Base-by-base conservation (phyloP, 139 green algal genomes). In the Picochlorum sp. region DNA sequence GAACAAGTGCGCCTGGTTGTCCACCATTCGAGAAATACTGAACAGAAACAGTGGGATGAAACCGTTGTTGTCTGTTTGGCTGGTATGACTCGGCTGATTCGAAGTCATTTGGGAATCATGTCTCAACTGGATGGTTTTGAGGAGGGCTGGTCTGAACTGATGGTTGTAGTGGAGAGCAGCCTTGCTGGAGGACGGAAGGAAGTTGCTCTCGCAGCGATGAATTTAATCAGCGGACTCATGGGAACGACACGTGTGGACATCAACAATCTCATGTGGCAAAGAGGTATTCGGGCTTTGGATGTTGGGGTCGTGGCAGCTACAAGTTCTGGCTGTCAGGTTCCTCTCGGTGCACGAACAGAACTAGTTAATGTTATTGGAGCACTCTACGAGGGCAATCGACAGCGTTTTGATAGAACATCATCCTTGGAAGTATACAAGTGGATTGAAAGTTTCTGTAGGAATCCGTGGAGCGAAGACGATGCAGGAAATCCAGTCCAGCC, bases 31-130 rank as follows among this genome's bases (percentile, higher is more conserved):
- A 83, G 89, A 67, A 97, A 97, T 79, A 90, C 83, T 38, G 87
- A 88, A 73, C 85, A 94, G 69, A 97, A 97, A 81, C 89, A 92
- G 77, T 97, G 90, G 90, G 91, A 94, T 37, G 90, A 96, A 69
- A 96, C 89, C 14, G 82, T 96, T 34, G 88, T 95, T 50, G 72
- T 97, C 28, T 77, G 78, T 5, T 71, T 97, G 23, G 77, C 58
- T 15, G 90, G 90, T 24, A 77, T 92, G 37, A 70, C 66, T 51
- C 88, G 91, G 63, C 77, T 97, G 66, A 73, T 97, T 52, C 78
- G 81, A 3, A 65, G 70, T 11, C 82, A 93, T 78, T 78, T 96
- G 61, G 66, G 77, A 3, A 52, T 81, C 6, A 67, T 96, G n/a
- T 44, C 78, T 28, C 23, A 58, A 18, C 72, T 95, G 74, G 60